A percentile compares a stretch with the other conserved stretches of the same genome.
These are phyloP conservation scores for Silene conica DNA, from an alignment of 148 eudicot species.

Conservation along the genomic window DNA sequence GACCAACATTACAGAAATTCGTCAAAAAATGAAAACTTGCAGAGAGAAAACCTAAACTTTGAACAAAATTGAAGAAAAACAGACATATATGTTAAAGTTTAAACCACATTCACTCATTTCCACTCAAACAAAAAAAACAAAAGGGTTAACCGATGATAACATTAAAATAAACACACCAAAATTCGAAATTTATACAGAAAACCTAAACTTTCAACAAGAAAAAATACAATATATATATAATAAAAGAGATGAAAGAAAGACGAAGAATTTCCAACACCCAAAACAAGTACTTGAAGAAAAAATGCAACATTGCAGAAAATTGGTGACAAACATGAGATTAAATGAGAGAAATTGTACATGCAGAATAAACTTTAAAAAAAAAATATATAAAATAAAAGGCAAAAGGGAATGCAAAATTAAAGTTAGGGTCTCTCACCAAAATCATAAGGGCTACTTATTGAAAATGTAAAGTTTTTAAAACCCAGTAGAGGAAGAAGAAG, in stretches of 20 bases:
- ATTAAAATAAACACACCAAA: background rate
- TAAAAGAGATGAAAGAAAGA: background rate
- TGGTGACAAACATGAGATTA: background rate
- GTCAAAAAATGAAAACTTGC: background rate
- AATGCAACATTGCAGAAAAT: constrained; percentile 17
- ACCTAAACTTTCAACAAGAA: background rate
- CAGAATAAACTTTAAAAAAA: constrained; percentile 1
- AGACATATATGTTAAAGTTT: background rate
- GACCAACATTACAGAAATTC: background rate
- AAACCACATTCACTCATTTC: background rate
- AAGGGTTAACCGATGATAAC: background rate
- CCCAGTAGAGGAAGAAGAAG: no score
- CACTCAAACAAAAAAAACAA: background rate
- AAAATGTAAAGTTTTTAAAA: no score
- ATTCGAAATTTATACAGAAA: background rate
- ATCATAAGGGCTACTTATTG: no score
- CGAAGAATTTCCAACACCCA: background rate
- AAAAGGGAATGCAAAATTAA: background rate
- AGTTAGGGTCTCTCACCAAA: no score
- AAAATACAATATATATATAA: background rate
- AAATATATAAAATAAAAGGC: background rate
- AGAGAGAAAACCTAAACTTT: background rate
- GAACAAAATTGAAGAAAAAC: background rate
- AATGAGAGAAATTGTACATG: background rate
- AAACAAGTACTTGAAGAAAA: background rate